phyloP scores from a whole-genome alignment of 2,329 filamentous ascomycete genomes.

The Fusarium concolor region DNA sequence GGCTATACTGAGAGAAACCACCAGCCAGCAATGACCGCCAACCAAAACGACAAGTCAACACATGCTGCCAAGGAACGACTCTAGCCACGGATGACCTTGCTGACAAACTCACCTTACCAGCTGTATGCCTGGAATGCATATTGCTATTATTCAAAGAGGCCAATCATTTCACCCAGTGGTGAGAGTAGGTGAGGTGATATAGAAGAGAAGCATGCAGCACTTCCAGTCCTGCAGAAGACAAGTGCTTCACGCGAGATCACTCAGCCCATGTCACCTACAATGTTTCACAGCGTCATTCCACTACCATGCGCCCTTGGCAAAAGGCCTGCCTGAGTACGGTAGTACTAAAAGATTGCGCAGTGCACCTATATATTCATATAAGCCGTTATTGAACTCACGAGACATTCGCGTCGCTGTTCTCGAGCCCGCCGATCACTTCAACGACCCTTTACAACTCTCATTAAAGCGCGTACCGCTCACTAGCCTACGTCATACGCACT shows the following conservation, averaged over 20 bases:
- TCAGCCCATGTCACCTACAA: neutral
- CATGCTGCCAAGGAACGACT: no score
- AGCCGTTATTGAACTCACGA: slow-evolving; percentile 2
- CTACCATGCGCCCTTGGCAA: neutral
- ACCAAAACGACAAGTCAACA: no score
- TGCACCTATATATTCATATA: slow-evolving; percentile 9
- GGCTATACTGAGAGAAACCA: no score
- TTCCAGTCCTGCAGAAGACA: neutral
- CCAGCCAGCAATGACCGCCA: no score
- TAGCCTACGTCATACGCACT: slow-evolving; percentile 1
- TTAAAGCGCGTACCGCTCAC: slow-evolving; percentile 23
- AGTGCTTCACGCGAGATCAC: neutral
- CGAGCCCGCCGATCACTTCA: slow-evolving; percentile 20
- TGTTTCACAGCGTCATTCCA: neutral
- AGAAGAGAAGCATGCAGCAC: slow-evolving; percentile 5
- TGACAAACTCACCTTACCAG: no score
- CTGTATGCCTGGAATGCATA: no score
- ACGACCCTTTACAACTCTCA: slow-evolving; percentile 7
- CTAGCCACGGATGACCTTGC: no score
- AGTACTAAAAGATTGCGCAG: slow-evolving; percentile 20
- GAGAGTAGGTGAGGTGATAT: neutral
- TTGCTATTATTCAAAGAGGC: no score
- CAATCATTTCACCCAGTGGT: no score
- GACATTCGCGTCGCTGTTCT: slow-evolving; percentile 20
- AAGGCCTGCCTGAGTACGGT: slow-evolving; percentile 11